Conservation (phyloP, 2,329 filamentous ascomycete species). For the Aspergillus awamori region DNA sequence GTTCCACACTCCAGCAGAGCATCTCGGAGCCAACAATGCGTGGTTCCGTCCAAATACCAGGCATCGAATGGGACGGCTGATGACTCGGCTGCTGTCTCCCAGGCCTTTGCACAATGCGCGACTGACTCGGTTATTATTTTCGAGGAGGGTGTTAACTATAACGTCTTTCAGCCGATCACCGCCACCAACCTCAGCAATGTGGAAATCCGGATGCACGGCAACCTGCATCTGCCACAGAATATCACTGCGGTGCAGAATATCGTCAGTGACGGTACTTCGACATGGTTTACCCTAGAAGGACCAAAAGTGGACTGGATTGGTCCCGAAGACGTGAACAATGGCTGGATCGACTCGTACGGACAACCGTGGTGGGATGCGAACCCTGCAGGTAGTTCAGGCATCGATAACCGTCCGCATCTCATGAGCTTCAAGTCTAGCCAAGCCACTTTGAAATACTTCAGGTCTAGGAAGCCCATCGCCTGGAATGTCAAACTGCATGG, state of each 20-base stretch:
- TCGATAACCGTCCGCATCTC: slow-evolving; percentile 45
- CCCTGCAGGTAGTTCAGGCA: slow-evolving; percentile 42
- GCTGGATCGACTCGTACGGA: slow-evolving; percentile 52
- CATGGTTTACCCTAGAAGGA: slow-evolving; percentile 43
- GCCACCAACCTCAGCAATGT: slow-evolving; percentile 48
- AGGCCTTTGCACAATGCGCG: slow-evolving; percentile 43
- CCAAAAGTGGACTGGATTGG: slow-evolving; percentile 33
- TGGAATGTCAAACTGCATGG: slow-evolving; percentile 47
- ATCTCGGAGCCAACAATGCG: slow-evolving; percentile 18
- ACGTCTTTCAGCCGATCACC: slow-evolving; percentile 44
- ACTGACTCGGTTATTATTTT: slow-evolving; percentile 40
- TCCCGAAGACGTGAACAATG: slow-evolving; percentile 39
- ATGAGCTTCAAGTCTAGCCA: slow-evolving; percentile 43
- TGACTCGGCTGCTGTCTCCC: slow-evolving; percentile 44
- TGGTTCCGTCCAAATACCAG: slow-evolving; percentile 23
- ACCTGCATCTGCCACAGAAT: slow-evolving; percentile 48
- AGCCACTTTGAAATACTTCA: slow-evolving; percentile 44
- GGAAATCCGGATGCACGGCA: slow-evolving; percentile 47
- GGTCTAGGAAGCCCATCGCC: slow-evolving; percentile 49
- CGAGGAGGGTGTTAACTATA: slow-evolving; percentile 46
- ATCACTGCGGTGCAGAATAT: slow-evolving; percentile 42
- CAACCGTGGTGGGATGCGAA: slow-evolving; percentile 53
- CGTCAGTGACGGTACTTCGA: slow-evolving; percentile 35
- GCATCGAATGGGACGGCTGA: slow-evolving; percentile 43
- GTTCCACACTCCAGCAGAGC: not conserved